These are phyloP conservation scores for Nemania sp. DNA, from an alignment of 2,329 filamentous ascomycete genomes.

Conservation along the genomic window DNA sequence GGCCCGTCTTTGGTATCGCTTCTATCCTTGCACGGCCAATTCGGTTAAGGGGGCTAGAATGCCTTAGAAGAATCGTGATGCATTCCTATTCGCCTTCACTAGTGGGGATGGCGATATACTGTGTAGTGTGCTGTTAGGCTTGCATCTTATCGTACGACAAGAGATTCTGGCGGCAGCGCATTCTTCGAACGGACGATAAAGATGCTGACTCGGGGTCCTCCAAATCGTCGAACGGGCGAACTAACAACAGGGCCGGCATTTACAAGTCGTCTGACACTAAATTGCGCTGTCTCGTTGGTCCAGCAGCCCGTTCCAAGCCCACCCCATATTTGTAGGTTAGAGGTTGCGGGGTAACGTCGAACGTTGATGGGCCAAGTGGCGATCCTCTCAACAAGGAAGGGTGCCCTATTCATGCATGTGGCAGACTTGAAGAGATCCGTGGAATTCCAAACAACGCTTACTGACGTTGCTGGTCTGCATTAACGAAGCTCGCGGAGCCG, in stretches of 20 bases:
- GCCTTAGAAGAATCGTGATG: constrained; percentile 12
- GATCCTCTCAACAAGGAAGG: constrained; percentile 15
- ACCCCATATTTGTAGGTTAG: constrained; percentile 13
- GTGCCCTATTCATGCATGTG: background rate
- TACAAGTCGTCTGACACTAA: constrained; percentile 23
- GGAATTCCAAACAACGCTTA: constrained; percentile 12
- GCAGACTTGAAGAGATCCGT: constrained; percentile 8
- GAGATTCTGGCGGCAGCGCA: too few species aligned
- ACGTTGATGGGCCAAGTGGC: constrained; percentile 11
- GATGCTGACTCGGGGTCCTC: constrained; percentile 14
- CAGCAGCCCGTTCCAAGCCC: constrained; percentile 3
- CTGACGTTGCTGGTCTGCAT: constrained; percentile 6
- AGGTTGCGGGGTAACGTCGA: constrained; percentile 27
- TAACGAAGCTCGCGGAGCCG: constrained; percentile 4
- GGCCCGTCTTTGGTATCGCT: constrained; percentile 8
- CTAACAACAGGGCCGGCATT: constrained; percentile 12
- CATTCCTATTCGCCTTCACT: constrained; percentile 8
- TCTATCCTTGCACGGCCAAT: constrained; percentile 6
- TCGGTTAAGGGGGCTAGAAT: constrained; percentile 2
- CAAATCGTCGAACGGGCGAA: constrained; percentile 18
- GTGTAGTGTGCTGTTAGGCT: constrained; percentile 20
- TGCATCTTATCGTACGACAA: background rate
- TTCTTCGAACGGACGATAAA: too few species aligned
- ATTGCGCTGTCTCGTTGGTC: constrained; percentile 20
- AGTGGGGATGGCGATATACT: constrained; percentile 7